A percentile compares a stretch with the other conserved stretches of the same genome.
These are phyloP conservation scores for Musa beccarii DNA, from an alignment of 176 grass and related monocot species.

Conservation along the genomic window DNA sequence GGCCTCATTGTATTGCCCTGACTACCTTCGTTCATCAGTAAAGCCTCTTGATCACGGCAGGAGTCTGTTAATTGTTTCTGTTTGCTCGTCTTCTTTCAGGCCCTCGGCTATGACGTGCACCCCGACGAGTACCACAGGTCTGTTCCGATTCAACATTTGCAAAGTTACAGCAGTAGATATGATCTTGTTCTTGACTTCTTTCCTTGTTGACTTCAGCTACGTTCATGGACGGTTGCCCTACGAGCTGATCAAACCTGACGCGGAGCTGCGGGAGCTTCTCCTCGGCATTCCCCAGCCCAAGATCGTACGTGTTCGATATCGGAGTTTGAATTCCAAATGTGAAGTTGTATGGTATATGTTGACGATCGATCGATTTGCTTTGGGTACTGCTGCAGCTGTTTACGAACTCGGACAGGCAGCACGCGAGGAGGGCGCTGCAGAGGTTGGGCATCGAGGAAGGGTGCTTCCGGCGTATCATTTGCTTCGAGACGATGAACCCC, in stretches of 20 bases:
- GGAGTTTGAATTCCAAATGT: background rate
- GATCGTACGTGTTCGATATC: slow-evolving; percentile 38
- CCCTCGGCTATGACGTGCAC: slow-evolving; percentile 67
- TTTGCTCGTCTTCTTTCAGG: slow-evolving; percentile 34
- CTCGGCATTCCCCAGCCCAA: slow-evolving; percentile 69
- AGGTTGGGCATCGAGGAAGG: slow-evolving; percentile 56
- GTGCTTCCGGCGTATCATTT: slow-evolving; percentile 57
- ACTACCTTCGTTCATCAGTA: background rate
- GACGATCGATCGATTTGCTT: background rate
- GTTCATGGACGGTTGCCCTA: slow-evolving; percentile 87
- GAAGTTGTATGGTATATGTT: background rate
- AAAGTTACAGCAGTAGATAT: background rate
- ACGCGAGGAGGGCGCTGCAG: slow-evolving; percentile 43
- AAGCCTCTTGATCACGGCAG: background rate
- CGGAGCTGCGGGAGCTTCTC: slow-evolving; percentile 43
- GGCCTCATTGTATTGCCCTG: slow-evolving; percentile 59
- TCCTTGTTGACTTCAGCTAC: slow-evolving; percentile 36
- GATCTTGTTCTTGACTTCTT: background rate
- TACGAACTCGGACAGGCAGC: slow-evolving; percentile 77
- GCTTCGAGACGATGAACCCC: slow-evolving; percentile 97
- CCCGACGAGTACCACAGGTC: slow-evolving; percentile 98
- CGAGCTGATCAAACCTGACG: slow-evolving; percentile 48
- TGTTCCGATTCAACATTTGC: slow-evolving; percentile 11
- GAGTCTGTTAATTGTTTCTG: background rate
- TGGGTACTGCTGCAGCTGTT: slow-evolving; percentile 40